Evolutionary conservation across 371 early-diverging fungal genomes (phyloP), one percentile per base, ranked within the genome.

Genomic region (Homolaphlyctis polyrhiza): DNA sequence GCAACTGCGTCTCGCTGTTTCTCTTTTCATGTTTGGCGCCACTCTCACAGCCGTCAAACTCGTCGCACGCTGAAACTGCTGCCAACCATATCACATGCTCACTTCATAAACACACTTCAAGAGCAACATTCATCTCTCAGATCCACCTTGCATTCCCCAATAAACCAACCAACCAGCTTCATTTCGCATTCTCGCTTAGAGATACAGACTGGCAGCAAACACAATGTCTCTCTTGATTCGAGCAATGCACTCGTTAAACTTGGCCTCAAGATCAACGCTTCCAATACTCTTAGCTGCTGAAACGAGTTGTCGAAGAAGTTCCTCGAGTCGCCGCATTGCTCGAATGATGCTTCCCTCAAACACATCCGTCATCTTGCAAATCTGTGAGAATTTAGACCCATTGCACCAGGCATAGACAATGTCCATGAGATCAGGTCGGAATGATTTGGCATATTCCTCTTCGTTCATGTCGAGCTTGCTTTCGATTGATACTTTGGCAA

Each of bases 331-430:
- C 60, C 98, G 79, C 79, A 99, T 95, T 0, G 86, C 83, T 63
- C 99, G 88, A 65, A 99, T 98, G 34, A 99, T 87, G 28, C 89
- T 89, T 33, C 99, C 99, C 78, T 99, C 99, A 81, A 95, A 99
- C 1, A 93, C 89, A 33, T 91, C 89, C 0, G 99, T 98, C 90
- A 93, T 91, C 69, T 93, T 89, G 78, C 97, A 96, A 65, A 99
- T 96, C 67, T 96, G 91, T 25, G 81, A 78, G 78, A 99, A 99
- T 66, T 91, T 94, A 45, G 94, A 91, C 0, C 99, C 99, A 67
- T 90, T 71, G 60, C 88, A 86, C 99, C 99, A 99, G 25, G 92
- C 91, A 71, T 87, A 95, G 27, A 96, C 98, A 18, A 96, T 92
- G 68, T 97, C 96, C 98, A 99, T 99, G 57, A 99, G 69, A 47